A percentile compares a stretch with the other conserved stretches of the same genome.
phyloP scores from a whole-genome alignment of 2,329 filamentous ascomycete genomes.

The Stachybotrys chartarum region DNA sequence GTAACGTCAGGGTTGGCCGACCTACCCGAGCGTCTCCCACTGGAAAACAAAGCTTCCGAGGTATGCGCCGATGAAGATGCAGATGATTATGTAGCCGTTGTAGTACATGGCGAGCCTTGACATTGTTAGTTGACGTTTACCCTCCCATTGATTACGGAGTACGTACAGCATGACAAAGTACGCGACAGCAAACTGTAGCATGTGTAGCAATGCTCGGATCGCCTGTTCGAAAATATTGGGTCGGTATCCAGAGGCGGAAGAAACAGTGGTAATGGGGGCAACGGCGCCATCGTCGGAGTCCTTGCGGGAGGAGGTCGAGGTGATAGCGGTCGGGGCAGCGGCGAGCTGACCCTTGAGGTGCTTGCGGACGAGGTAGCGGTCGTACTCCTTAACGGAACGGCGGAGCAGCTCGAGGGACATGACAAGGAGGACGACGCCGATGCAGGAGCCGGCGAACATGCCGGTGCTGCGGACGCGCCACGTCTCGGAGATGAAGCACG shows the following conservation, averaged over 20 bases:
- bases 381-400: conserved; percentile 64
- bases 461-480: conserved; percentile 65
- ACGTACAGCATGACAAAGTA: conserved; percentile 67
- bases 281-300: conserved; percentile 12
- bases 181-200: conserved; percentile 64
- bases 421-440: conserved; percentile 70
- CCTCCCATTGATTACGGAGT: background rate
- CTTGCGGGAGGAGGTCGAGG: conserved; percentile 11
- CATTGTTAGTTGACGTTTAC: background rate
- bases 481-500: conserved; percentile 59
- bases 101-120: conserved; percentile 48
- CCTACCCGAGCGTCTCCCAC: conserved; percentile 50
- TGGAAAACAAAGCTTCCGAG: conserved; percentile 67
- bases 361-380: conserved; percentile 54
- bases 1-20: background rate
- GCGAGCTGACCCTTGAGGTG: conserved; percentile 29
- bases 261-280: conserved; percentile 3
- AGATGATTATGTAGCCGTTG: conserved; percentile 72
- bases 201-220: conserved; percentile 59
- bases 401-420: conserved; percentile 66
- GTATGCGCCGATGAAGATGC: conserved; percentile 70
- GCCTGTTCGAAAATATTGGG: conserved; percentile 60
- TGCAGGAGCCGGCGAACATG: conserved; percentile 75
- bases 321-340: conserved; percentile 4
- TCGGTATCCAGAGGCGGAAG: conserved; percentile 31